These are phyloP conservation scores for Amanita pseudoporphyria DNA, from an alignment of 768 basidiomycete genomes.

Conservation along the genomic window DNA sequence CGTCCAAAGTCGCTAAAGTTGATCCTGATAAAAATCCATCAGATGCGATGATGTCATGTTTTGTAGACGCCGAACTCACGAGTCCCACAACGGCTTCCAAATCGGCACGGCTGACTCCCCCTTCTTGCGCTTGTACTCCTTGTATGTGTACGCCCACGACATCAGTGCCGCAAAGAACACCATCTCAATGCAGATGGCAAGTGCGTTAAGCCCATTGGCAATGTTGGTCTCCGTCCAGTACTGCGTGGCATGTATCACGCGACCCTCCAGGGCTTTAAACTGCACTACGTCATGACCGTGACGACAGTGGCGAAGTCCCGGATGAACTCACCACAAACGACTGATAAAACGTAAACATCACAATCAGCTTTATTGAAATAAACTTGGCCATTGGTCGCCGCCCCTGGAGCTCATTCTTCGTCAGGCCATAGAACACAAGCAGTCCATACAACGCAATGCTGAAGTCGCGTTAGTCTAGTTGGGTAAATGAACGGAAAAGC, in stretches of 20 bases:
- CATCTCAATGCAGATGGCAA: slow-evolving; percentile 88
- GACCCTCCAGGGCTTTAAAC: slow-evolving; percentile 58
- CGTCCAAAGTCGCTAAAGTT: slow-evolving; percentile 44
- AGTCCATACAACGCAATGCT: slow-evolving; percentile 85
- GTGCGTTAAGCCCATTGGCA: slow-evolving; percentile 73
- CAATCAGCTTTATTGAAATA: slow-evolving; percentile 76
- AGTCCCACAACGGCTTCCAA: slow-evolving; percentile 67
- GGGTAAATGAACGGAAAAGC: slow-evolving; percentile 6
- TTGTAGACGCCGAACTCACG: slow-evolving; percentile 21
- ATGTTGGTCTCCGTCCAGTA: slow-evolving; percentile 85
- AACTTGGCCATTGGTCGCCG: slow-evolving; percentile 79
- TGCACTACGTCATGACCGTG: slow-evolving; percentile 17
- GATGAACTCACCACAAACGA: slow-evolving; percentile 48
- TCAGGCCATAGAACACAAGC: slow-evolving; percentile 74
- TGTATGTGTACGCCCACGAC: slow-evolving; percentile 74
- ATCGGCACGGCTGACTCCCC: slow-evolving; percentile 40
- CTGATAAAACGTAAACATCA: slow-evolving; percentile 88
- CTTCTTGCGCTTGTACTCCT: slow-evolving; percentile 48
- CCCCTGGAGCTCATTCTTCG: slow-evolving; percentile 68
- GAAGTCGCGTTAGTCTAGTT: background rate
- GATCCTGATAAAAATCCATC: slow-evolving; percentile 13
- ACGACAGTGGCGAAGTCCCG: background rate
- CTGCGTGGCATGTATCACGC: slow-evolving; percentile 61
- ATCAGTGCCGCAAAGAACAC: slow-evolving; percentile 69
- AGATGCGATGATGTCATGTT: background rate